A percentile compares a stretch with the other conserved stretches of the same genome.
phyloP scores from a whole-genome alignment of 1,139 yeast genomes.

The Lodderomyces elongisporus region DNA sequence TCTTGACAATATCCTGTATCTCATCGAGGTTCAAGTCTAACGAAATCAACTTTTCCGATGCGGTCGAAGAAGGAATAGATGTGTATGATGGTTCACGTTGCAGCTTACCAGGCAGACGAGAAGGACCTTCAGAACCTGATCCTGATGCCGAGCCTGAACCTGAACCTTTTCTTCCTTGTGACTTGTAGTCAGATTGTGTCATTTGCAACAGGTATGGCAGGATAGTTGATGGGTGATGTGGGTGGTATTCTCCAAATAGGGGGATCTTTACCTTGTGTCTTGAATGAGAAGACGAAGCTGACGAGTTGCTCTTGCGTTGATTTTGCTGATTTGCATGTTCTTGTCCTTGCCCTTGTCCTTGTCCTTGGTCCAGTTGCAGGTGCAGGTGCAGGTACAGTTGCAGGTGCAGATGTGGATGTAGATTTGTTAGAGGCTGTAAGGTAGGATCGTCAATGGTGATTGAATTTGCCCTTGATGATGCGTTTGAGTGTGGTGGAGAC shows the following conservation, averaged over 20 bases:
- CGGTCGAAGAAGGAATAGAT: slow-evolving; percentile 5
- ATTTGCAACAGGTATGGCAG: slow-evolving; percentile 10
- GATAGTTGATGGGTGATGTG: slow-evolving; percentile 7
- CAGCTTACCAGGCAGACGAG: slow-evolving; percentile 4
- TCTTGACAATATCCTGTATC: slow-evolving; percentile 49
- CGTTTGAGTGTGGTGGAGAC: slow-evolving; percentile 3
- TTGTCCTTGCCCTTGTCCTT: too few species aligned
- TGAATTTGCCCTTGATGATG: slow-evolving; percentile 6
- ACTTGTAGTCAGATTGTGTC: slow-evolving; percentile 6
- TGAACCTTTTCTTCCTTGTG: background rate
- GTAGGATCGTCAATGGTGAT: slow-evolving; percentile 4
- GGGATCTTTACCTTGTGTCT: slow-evolving; percentile 37
- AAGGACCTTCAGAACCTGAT: background rate
- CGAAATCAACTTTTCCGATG: slow-evolving; percentile 8
- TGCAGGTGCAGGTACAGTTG: background rate
- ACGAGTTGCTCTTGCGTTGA: slow-evolving; percentile 13
- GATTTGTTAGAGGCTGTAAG: background rate
- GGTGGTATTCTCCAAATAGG: slow-evolving; percentile 27
- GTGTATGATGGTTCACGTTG: slow-evolving; percentile 1
- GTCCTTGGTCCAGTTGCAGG: background rate
- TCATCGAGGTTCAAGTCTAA: slow-evolving; percentile 47
- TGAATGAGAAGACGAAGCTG: slow-evolving; percentile 14
- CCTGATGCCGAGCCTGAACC: background rate
- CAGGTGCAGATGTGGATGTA: too few species aligned
- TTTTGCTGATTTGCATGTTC: slow-evolving; percentile 4